Evolutionary conservation across 1,284 basidiomycete species (phyloP).

Genomic region (Laetiporus sulphureus): DNA sequence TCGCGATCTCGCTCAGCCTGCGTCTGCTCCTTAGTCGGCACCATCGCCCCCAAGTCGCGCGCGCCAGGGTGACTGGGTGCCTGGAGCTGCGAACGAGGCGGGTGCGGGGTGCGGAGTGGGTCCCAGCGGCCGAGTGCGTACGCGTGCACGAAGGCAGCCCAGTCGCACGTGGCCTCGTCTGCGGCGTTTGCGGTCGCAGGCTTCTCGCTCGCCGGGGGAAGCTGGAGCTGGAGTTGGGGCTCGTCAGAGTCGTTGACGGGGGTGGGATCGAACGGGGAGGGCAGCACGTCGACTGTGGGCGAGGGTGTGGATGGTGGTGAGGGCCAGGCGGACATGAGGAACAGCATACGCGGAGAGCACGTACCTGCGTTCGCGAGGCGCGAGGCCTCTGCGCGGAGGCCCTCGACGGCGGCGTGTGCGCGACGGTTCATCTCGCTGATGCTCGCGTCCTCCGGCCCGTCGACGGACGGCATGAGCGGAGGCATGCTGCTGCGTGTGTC

Average conservation of each 20-base stretch:
- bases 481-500: neutral
- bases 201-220: too few relatives aligned
- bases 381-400: constrained; percentile 24
- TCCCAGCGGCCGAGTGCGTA: constrained; percentile 80
- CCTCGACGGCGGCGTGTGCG: constrained; percentile 22
- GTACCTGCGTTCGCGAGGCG: constrained; percentile 22
- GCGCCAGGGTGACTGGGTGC: constrained; percentile 17
- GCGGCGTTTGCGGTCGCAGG: constrained; percentile 14
- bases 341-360: too few relatives aligned
- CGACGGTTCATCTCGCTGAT: constrained; percentile 24
- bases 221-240: too few relatives aligned
- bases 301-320: too few relatives aligned
- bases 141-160: constrained; percentile 70
- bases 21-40: too few relatives aligned
- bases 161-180: constrained; percentile 47
- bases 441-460: constrained; percentile 11
- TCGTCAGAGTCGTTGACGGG: constrained; percentile 20
- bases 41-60: constrained; percentile 6
- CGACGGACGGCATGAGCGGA: too few relatives aligned
- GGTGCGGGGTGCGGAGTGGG: constrained; percentile 67
- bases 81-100: constrained; percentile 38
- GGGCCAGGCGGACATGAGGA: too few relatives aligned
- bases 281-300: constrained; percentile 18
- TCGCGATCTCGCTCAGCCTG: too few relatives aligned
- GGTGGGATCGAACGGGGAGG: constrained; percentile 25